Conservation (phyloP, 495 filamentous ascomycete species). For the Cercophora newfieldiana region DNA sequence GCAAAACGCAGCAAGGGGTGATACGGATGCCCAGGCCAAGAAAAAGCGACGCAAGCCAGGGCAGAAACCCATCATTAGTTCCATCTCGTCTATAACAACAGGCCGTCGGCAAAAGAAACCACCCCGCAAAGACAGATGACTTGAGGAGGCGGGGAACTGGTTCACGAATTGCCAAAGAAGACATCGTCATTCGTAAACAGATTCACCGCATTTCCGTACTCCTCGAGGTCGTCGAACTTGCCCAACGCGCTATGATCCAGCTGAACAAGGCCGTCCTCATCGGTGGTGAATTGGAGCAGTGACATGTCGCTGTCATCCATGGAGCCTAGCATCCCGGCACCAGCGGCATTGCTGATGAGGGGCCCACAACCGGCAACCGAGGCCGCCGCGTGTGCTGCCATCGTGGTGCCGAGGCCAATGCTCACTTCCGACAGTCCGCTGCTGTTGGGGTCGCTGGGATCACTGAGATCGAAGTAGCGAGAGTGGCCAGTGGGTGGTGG, state of each 20-base stretch:
- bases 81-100: not conserved
- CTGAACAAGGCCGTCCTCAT: slow-evolving; percentile 17
- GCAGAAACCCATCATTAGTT: not conserved
- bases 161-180: slow-evolving; percentile 37
- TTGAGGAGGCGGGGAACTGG: not conserved
- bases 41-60: not conserved
- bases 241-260: slow-evolving; percentile 11
- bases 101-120: not conserved
- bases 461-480: slow-evolving; percentile 44
- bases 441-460: slow-evolving; percentile 30
- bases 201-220: slow-evolving; percentile 23
- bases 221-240: slow-evolving; percentile 20
- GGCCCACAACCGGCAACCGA: not conserved
- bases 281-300: slow-evolving; percentile 18
- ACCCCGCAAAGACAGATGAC: not conserved
- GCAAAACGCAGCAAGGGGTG: not conserved
- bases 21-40: not conserved
- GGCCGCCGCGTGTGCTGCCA: slow-evolving; percentile 33
- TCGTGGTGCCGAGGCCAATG: slow-evolving; percentile 36
- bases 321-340: not conserved
- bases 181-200: slow-evolving; percentile 39
- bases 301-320: slow-evolving; percentile 20
- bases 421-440: slow-evolving; percentile 29
- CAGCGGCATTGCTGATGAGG: not conserved
- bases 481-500: slow-evolving; percentile 35